A percentile compares a stretch with the other conserved stretches of the same genome.
phyloP scores from a whole-genome alignment of 2,329 filamentous ascomycete species.

The Cytospora piceae region DNA sequence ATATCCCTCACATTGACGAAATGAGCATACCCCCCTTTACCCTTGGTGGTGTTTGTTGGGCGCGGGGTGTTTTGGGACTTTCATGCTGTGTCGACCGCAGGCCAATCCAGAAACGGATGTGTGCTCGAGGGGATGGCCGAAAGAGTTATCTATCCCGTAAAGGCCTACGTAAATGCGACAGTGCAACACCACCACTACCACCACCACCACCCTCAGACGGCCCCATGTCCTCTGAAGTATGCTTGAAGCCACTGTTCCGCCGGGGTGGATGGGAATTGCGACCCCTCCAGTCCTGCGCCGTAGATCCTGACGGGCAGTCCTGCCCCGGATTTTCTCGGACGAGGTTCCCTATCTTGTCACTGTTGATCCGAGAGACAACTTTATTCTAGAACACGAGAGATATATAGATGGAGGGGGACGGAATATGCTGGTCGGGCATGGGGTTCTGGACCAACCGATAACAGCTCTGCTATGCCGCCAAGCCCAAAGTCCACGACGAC shows the following conservation, averaged over 20 bases:
- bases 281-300: constrained; percentile 12
- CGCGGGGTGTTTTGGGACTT: background rate
- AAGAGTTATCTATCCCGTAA: background rate
- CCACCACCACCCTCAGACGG: no score
- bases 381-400: background rate
- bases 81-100: background rate
- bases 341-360: background rate
- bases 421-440: background rate
- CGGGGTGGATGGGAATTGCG: background rate
- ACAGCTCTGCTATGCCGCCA: background rate
- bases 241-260: background rate
- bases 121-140: background rate
- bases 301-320: constrained; percentile 19
- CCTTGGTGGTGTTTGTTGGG: background rate
- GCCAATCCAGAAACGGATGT: background rate
- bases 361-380: background rate
- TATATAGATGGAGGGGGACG: no score
- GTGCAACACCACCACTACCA: background rate
- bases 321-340: constrained; percentile 15
- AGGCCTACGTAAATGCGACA: background rate
- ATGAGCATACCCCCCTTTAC: background rate
- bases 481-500: background rate
- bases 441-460: background rate
- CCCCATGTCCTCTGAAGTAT: background rate
- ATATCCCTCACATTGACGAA: background rate